Conservation (phyloP, 1,284 basidiomycete species). For the Wolfiporia cocos region DNA sequence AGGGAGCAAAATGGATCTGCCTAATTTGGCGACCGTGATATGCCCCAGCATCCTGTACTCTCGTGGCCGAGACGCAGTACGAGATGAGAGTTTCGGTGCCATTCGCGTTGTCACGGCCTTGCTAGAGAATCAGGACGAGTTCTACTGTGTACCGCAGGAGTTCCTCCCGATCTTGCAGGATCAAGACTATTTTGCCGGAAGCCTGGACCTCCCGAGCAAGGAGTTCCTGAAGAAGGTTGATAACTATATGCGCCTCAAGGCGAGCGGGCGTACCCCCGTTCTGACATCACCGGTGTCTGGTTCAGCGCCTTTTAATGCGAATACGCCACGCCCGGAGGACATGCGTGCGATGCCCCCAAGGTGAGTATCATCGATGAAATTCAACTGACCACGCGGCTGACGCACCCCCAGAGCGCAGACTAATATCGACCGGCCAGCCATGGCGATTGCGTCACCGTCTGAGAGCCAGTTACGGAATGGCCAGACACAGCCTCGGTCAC, state of each 20-base stretch:
- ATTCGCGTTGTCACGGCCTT: conserved; percentile 83
- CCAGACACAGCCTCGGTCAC: conserved; percentile 27
- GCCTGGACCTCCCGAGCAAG: conserved; percentile 79
- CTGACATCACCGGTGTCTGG: conserved; percentile 30
- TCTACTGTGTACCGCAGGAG: conserved; percentile 85
- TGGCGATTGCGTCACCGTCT: conserved; percentile 29
- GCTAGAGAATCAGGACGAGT: conserved; percentile 92
- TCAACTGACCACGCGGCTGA: conserved; percentile 7
- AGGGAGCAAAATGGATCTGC: conserved; percentile 97
- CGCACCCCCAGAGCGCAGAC: conserved; percentile 17
- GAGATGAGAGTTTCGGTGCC: conserved; percentile 91
- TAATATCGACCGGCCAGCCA: conserved; percentile 29
- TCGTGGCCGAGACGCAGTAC: conserved; percentile 79
- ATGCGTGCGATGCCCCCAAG: conserved; percentile 24
- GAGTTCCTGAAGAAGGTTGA: conserved; percentile 90
- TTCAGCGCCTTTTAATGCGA: conserved; percentile 22
- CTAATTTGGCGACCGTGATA: conserved; percentile 97
- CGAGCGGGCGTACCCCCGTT: conserved; percentile 34
- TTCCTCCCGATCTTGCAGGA: conserved; percentile 79
- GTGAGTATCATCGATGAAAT: conserved; percentile 10
- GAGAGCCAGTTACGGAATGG: conserved; percentile 38
- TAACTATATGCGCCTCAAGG: conserved; percentile 57
- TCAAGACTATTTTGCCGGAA: conserved; percentile 80
- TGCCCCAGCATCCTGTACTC: conserved; percentile 93
- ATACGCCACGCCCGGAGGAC: conserved; percentile 22